Conservation (phyloP, 805 yeast genomes). For the Ogataea pilisensis region DNA sequence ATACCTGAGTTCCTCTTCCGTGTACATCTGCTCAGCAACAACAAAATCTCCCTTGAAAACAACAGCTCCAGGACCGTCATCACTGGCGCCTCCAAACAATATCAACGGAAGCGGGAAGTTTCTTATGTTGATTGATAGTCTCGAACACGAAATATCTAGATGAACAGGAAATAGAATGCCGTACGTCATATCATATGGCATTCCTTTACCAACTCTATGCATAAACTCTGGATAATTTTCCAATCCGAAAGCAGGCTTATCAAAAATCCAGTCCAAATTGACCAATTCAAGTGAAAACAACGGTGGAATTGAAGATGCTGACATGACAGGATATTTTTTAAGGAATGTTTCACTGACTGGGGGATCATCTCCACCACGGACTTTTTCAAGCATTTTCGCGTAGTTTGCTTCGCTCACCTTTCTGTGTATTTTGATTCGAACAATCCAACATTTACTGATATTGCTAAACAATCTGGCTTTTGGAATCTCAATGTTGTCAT, state of each 20-base stretch:
- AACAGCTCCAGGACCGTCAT: slow-evolving; percentile 31
- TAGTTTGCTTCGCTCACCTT: slow-evolving; percentile 6
- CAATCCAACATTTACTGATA: slow-evolving; percentile 31
- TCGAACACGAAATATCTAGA: slow-evolving; percentile 39
- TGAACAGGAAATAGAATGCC: slow-evolving; percentile 52
- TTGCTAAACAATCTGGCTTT: slow-evolving; percentile 24
- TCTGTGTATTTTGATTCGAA: slow-evolving; percentile 15
- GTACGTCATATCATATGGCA: slow-evolving; percentile 49
- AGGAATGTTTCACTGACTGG: slow-evolving; percentile 22
- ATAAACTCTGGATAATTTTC: slow-evolving; percentile 43
- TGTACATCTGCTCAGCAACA: slow-evolving; percentile 57
- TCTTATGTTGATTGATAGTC: slow-evolving; percentile 41
- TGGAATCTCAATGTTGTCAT: slow-evolving; percentile 23
- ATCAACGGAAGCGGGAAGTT: slow-evolving; percentile 59
- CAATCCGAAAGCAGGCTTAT: slow-evolving; percentile 49
- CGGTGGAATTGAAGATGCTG: slow-evolving; percentile 40
- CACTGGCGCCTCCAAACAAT: slow-evolving; percentile 46
- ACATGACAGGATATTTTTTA: slow-evolving; percentile 26
- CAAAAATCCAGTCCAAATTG: slow-evolving; percentile 44
- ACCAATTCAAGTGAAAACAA: slow-evolving; percentile 48
- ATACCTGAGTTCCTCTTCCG: slow-evolving; percentile 38
- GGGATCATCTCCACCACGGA: slow-evolving; percentile 24
- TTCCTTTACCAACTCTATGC: slow-evolving; percentile 41
- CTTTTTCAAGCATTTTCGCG: background rate
- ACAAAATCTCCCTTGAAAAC: slow-evolving; percentile 45